Evolutionary conservation across 2,329 filamentous ascomycete genomes (phyloP).

Genomic region (Trichoderma cornu-damae): DNA sequence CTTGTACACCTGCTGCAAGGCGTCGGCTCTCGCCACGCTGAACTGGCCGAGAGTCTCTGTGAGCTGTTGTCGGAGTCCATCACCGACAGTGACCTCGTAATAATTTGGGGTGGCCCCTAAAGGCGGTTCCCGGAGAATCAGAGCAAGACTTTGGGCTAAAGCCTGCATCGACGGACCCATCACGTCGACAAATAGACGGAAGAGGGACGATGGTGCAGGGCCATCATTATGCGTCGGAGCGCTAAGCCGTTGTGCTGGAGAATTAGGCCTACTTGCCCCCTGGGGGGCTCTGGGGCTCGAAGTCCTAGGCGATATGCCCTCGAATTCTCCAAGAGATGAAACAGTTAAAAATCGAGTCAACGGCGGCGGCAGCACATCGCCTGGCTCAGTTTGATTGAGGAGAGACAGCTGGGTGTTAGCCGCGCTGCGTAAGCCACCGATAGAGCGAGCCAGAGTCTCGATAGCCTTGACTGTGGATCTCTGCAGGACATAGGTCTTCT

Average conservation of each 20-base stretch:
- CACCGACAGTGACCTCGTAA: conserved; percentile 56
- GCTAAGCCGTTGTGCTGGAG: background rate
- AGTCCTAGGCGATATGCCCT: background rate
- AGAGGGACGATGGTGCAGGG: conserved; percentile 64
- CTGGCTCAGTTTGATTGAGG: conserved; percentile 52
- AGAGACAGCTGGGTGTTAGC: conserved; percentile 80
- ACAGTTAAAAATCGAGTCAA: conserved; percentile 4
- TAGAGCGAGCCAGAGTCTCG: conserved; percentile 74
- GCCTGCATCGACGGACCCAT: conserved; percentile 88
- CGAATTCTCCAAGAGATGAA: conserved; percentile 10
- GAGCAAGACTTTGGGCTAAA: conserved; percentile 73
- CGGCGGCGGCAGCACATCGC: background rate
- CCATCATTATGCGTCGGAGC: conserved; percentile 27
- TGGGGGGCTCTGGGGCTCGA: background rate
- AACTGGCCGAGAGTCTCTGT: conserved; percentile 70
- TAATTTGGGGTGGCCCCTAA: conserved; percentile 43
- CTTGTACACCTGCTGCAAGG: conserved; percentile 69
- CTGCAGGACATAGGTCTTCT: conserved; percentile 69
- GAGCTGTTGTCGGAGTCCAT: conserved; percentile 70
- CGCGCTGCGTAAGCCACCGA: conserved; percentile 80
- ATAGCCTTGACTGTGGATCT: conserved; percentile 72
- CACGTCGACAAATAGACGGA: conserved; percentile 77
- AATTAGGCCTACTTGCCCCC: background rate
- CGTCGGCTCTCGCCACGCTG: conserved; percentile 63
- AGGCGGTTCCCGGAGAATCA: conserved; percentile 75